Evolutionary conservation across 2,329 filamentous ascomycete species (phyloP), one percentile per base, ranked within the genome.

Genomic region (Zymoseptoria pseudotritici): DNA sequence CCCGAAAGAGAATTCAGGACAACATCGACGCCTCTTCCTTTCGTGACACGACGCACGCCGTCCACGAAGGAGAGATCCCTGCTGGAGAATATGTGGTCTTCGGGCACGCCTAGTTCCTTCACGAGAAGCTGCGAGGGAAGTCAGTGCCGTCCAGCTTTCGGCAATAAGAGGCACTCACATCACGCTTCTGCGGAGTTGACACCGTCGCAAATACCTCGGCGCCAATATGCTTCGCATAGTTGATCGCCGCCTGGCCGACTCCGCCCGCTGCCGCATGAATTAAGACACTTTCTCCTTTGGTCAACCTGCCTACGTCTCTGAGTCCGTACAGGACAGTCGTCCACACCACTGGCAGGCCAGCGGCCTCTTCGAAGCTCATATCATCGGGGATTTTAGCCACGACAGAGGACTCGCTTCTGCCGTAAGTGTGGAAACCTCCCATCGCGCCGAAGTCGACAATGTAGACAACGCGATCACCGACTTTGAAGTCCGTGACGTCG

Each of bases 251-350:
- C 20, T 71, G 66, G 1, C 71, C 71, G 5, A 72, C 63, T 17
- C 63, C 67, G 10, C 68, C 70, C 9, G 64, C 62, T 1, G 67
- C 71, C 19, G 67, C 64, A 58, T 73, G 70, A n/a, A 75, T 71
- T 21, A 75, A 61, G 17, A 75, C 62, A 13, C 59, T 65, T 52
- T 77, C 71, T 10, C 71, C 73, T 11, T 67, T 63, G 4, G 49
- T 46, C 6, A 77, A 58, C 19, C 64, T 60, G 31, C 42, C 66
- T 9, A 69, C 58, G 2, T 73, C 65, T 22, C 67, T 60, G 22
- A 77, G 58, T 53, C 66, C 63, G 61, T 72, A 58, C 19, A 63
- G 60, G 3, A 64, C 69, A 2, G 70, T 71, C 17, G 46, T 53
- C 53, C 61, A 70, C 7, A 65, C 61, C 7, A 59, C 22, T 9